These are phyloP conservation scores for Phyllosticta citrichinensis DNA, from an alignment of 2,329 filamentous ascomycete genomes.

Conservation along the genomic window DNA sequence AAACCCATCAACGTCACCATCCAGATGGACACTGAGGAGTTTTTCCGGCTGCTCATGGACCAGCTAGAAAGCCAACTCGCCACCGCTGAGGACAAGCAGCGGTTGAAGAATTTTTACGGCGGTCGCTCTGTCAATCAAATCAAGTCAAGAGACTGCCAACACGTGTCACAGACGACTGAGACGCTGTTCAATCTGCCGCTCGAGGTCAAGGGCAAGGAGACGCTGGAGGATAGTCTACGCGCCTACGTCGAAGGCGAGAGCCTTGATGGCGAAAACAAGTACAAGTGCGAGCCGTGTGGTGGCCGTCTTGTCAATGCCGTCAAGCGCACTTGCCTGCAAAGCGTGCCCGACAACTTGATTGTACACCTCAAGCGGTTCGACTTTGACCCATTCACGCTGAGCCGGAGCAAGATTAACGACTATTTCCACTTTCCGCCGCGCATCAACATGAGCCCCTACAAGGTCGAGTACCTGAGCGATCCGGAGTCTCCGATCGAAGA, in stretches of 20 bases:
- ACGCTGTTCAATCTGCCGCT: conserved; percentile 92
- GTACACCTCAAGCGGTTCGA: conserved; percentile 89
- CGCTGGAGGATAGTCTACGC: conserved; percentile 74
- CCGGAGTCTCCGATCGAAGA: conserved; percentile 44
- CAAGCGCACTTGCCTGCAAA: conserved; percentile 82
- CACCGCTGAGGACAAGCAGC: conserved; percentile 55
- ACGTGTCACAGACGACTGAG: conserved; percentile 84
- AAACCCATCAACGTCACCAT: conserved; percentile 72
- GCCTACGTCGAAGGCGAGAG: conserved; percentile 95
- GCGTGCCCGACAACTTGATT: conserved; percentile 86
- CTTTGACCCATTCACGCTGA: conserved; percentile 66
- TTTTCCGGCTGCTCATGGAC: conserved; percentile 89
- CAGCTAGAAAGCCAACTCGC: conserved; percentile 77
- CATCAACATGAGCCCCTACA: conserved; percentile 85
- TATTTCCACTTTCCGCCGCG: conserved; percentile 75
- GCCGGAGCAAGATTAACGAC: conserved; percentile 90
- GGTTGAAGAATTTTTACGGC: conserved; percentile 76
- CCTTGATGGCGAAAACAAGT: conserved; percentile 97
- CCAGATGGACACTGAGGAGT: conserved; percentile 98
- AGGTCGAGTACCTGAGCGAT: conserved; percentile 70
- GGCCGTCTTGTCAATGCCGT: conserved; percentile 78
- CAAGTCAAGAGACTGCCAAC: conserved; percentile 85
- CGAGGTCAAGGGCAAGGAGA: conserved; percentile 86
- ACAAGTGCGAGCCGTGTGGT: conserved; percentile 87
- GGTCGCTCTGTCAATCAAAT: conserved; percentile 90